A percentile compares a stretch with the other conserved stretches of the same genome.
Evolutionary conservation across 2,329 filamentous ascomycete species (phyloP).

Genomic region (Thelonectria discophora): DNA sequence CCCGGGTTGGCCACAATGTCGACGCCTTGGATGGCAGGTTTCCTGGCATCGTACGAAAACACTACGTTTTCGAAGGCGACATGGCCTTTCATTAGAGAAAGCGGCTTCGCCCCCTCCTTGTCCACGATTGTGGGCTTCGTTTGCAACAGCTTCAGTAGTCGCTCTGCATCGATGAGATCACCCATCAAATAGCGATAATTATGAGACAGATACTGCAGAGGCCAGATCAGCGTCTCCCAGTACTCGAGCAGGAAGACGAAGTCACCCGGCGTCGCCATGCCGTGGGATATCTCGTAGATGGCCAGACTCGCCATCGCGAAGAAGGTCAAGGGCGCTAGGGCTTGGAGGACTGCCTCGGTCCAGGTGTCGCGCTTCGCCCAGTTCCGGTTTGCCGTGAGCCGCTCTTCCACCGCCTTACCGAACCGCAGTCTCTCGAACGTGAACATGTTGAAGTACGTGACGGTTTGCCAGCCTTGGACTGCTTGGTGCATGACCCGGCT

Average conservation of each 20-base stretch:
- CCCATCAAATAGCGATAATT: constrained; percentile 40
- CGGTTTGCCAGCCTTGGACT: constrained; percentile 68
- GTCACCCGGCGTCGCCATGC: constrained; percentile 33
- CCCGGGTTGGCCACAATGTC: constrained; percentile 60
- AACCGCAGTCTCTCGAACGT: constrained; percentile 43
- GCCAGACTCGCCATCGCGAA: constrained; percentile 33
- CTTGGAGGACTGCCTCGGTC: constrained; percentile 45
- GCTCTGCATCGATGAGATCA: constrained; percentile 71
- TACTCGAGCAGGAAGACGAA: constrained; percentile 73
- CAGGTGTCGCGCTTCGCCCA: constrained; percentile 38
- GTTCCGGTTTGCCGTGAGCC: constrained; percentile 32
- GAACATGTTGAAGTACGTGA: constrained; percentile 55
- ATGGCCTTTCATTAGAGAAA: constrained; percentile 56
- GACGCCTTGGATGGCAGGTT: constrained; percentile 59
- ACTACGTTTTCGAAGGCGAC: constrained; percentile 64
- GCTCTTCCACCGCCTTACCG: constrained; percentile 37
- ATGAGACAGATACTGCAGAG: constrained; percentile 46
- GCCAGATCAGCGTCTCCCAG: constrained; percentile 60
- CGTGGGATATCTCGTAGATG: constrained; percentile 34
- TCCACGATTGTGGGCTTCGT: constrained; percentile 65
- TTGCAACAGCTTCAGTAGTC: constrained; percentile 64
- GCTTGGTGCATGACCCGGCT: constrained; percentile 65
- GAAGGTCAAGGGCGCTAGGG: constrained; percentile 57
- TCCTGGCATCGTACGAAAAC: constrained; percentile 64
- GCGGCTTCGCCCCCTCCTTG: constrained; percentile 52